phyloP scores from a whole-genome alignment of 768 basidiomycete species.

The Suillus luteus region DNA sequence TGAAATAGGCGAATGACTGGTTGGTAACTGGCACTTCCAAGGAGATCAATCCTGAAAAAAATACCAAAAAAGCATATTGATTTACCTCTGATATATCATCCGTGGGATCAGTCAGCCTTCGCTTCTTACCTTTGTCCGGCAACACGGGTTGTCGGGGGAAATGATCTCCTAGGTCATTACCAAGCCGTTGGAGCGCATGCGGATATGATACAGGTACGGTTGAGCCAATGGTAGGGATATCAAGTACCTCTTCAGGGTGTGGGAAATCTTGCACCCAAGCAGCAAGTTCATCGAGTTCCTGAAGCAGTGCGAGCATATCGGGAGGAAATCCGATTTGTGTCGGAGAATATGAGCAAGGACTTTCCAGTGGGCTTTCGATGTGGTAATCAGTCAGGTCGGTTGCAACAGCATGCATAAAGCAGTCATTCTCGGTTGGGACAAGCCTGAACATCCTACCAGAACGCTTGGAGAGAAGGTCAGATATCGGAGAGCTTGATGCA shows the following conservation, averaged over 20 bases:
- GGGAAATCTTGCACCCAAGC: constrained; percentile 28
- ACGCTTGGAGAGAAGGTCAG: constrained; percentile 21
- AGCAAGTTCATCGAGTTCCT: constrained; percentile 31
- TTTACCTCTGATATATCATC: constrained; percentile 4
- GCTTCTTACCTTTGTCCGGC: constrained; percentile 27
- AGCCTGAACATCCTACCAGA: constrained; percentile 21
- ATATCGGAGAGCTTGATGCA: constrained; percentile 4
- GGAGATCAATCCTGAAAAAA: not conserved
- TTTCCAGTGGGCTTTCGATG: constrained; percentile 3
- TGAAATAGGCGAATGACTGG: not conserved
- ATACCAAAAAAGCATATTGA: not conserved
- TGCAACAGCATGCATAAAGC: constrained; percentile 21
- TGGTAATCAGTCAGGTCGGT: not conserved
- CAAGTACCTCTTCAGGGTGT: constrained; percentile 13
- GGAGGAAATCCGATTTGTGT: constrained; percentile 24
- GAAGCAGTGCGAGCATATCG: constrained; percentile 30
- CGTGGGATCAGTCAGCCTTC: constrained; percentile 13
- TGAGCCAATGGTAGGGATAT: not conserved
- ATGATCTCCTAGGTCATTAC: not conserved
- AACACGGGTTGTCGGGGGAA: not conserved
- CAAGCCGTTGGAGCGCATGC: not conserved
- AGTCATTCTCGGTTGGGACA: constrained; percentile 18
- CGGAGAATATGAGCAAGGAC: constrained; percentile 1
- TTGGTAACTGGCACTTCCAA: not conserved
- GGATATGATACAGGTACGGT: constrained; percentile 5